Evolutionary conservation across 106 monocot species (phyloP).

Genomic region (Cymbidium sinense): DNA sequence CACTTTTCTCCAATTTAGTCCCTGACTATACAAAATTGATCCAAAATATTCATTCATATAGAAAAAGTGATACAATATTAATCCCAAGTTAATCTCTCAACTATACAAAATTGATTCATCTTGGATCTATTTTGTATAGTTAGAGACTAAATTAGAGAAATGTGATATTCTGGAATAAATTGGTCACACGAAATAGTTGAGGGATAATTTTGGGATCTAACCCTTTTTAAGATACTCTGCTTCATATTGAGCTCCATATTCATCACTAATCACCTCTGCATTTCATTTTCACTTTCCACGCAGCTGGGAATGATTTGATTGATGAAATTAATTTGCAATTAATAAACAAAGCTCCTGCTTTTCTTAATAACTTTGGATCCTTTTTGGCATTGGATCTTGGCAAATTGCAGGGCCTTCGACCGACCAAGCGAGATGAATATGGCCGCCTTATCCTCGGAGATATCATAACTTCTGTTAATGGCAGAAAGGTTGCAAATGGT

Average conservation of each 20-base stretch:
- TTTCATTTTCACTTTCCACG: neutral
- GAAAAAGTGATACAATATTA: too few species aligned
- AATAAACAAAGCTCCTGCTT: neutral
- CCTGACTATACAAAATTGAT: too few species aligned
- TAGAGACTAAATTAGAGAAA: too few species aligned
- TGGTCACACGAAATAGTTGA: too few species aligned
- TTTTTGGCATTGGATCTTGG: neutral
- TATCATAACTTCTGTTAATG: conserved; percentile 93
- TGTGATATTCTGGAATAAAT: too few species aligned
- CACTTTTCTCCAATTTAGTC: too few species aligned
- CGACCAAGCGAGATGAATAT: conserved; percentile 88
- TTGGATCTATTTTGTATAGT: too few species aligned
- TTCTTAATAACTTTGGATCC: neutral
- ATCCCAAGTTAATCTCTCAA: too few species aligned
- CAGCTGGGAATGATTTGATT: neutral
- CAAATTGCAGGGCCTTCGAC: conserved; percentile 59
- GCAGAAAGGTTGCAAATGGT: conserved; percentile 78
- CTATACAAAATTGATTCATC: too few species aligned
- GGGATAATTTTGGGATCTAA: too few species aligned
- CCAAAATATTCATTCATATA: too few species aligned
- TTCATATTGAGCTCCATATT: neutral
- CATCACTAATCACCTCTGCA: neutral
- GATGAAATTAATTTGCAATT: neutral
- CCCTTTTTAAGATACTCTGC: neutral
- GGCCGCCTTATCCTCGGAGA: conserved; percentile 91